These are phyloP conservation scores for Ophioceras dolichostomum DNA, from an alignment of 2,329 filamentous ascomycete genomes.

Conservation along the genomic window DNA sequence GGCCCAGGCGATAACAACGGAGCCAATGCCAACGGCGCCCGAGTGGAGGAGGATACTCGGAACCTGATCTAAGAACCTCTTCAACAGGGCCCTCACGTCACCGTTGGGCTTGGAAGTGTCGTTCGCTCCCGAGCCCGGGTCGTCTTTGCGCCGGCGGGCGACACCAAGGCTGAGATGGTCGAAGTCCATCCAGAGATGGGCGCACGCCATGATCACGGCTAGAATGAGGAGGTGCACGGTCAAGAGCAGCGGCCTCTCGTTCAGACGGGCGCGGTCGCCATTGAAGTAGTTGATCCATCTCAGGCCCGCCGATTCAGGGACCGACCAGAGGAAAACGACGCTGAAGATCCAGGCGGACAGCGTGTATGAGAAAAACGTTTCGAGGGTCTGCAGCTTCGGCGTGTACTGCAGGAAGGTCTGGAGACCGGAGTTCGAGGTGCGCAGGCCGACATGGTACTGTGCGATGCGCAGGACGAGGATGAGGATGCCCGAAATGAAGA, in stretches of 20 bases:
- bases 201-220: slow-evolving; percentile 53
- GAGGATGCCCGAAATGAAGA: slow-evolving; percentile 64
- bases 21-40: slow-evolving; percentile 24
- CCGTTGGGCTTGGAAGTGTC: too few species aligned
- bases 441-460: slow-evolving; percentile 63
- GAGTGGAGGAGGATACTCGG: slow-evolving; percentile 24
- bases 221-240: slow-evolving; percentile 57
- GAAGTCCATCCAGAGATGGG: slow-evolving; percentile 62
- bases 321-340: slow-evolving; percentile 68
- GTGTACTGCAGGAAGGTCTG: slow-evolving; percentile 49
- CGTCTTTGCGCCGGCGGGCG: slow-evolving; percentile 14
- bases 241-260: slow-evolving; percentile 77
- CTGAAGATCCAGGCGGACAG: slow-evolving; percentile 70
- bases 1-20: slow-evolving; percentile 33
- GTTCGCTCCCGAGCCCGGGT: slow-evolving; percentile 3
- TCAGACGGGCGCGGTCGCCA: slow-evolving; percentile 63
- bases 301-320: slow-evolving; percentile 46
- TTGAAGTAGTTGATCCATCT: slow-evolving; percentile 61
- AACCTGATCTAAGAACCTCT: slow-evolving; percentile 23
- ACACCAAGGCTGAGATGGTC: slow-evolving; percentile 49
- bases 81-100: slow-evolving; percentile 17
- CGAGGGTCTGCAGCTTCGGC: slow-evolving; percentile 46
- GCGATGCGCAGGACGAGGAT: slow-evolving; percentile 80
- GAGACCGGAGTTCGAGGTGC: slow-evolving; percentile 58
- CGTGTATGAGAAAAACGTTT: slow-evolving; percentile 65